A percentile compares a stretch with the other conserved stretches of the same genome.
Evolutionary conservation across 2,329 filamentous ascomycete species (phyloP).

Genomic region (Claviceps arundinis): DNA sequence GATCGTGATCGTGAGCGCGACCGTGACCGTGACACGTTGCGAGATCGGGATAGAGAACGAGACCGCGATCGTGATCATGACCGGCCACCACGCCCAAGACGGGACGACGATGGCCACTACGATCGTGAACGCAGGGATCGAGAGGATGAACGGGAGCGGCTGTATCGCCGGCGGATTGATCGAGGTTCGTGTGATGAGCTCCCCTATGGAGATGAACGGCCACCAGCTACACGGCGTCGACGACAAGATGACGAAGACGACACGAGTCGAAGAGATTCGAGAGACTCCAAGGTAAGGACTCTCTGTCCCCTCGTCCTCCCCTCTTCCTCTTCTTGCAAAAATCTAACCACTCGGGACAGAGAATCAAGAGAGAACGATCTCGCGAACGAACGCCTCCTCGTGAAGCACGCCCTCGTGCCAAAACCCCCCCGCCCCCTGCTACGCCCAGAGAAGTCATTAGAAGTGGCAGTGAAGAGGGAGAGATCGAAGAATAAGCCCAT

Average conservation of each 20-base stretch:
- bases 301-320: neutral
- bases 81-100: constrained; percentile 38
- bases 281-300: constrained; percentile 49
- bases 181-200: constrained; percentile 73
- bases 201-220: constrained; percentile 70
- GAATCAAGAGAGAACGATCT: constrained; percentile 42
- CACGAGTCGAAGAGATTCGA: constrained; percentile 48
- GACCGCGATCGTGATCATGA: constrained; percentile 29
- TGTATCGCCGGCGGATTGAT: constrained; percentile 68
- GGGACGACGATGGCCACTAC: constrained; percentile 56
- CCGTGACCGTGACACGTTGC: constrained; percentile 13
- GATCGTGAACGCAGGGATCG: constrained; percentile 78
- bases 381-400: constrained; percentile 49
- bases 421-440: constrained; percentile 31
- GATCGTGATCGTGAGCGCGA: constrained; percentile 17
- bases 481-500: constrained; percentile 61
- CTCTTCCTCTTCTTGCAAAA: neutral
- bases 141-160: constrained; percentile 79
- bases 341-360: constrained; percentile 28
- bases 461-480: constrained; percentile 85
- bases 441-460: constrained; percentile 35
- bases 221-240: constrained; percentile 56
- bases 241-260: constrained; percentile 68
- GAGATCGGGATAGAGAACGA: constrained; percentile 18
- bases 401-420: constrained; percentile 43